phyloP scores from a whole-genome alignment of 495 filamentous ascomycete species.

The Annulohypoxylon nitens region DNA sequence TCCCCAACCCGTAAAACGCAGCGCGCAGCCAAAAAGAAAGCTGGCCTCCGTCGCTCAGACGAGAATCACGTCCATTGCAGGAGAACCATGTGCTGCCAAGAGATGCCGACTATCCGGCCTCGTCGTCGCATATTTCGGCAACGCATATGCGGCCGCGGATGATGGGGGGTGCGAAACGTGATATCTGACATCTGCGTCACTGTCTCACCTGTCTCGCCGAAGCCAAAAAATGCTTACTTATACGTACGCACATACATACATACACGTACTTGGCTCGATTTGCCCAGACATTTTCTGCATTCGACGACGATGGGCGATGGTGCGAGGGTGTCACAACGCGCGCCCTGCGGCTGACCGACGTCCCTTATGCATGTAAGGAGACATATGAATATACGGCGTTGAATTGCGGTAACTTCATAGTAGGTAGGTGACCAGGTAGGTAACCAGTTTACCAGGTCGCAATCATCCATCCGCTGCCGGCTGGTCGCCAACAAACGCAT shows the following conservation, averaged over 20 bases:
- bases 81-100: slow-evolving; percentile 13
- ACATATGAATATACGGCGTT: slow-evolving; percentile 13
- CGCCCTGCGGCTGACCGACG: slow-evolving; percentile 3
- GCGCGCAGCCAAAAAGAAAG: neutral
- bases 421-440: neutral
- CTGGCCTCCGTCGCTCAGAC: neutral
- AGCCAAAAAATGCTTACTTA: neutral
- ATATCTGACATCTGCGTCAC: slow-evolving; percentile 16
- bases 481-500: neutral
- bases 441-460: neutral
- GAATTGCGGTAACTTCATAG: slow-evolving; percentile 25
- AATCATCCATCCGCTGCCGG: neutral
- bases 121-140: slow-evolving; percentile 38
- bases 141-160: slow-evolving; percentile 23
- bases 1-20: neutral
- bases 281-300: neutral
- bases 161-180: slow-evolving; percentile 32
- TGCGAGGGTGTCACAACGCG: slow-evolving; percentile 9
- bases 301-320: neutral
- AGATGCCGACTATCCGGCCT: slow-evolving; percentile 37
- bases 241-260: neutral
- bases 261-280: neutral
- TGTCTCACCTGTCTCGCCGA: slow-evolving; percentile 11
- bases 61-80: neutral
- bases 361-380: slow-evolving; percentile 17